A percentile compares a stretch with the other conserved stretches of the same genome.
phyloP scores from a whole-genome alignment of 768 basidiomycete species.

The Podaxis sp. region DNA sequence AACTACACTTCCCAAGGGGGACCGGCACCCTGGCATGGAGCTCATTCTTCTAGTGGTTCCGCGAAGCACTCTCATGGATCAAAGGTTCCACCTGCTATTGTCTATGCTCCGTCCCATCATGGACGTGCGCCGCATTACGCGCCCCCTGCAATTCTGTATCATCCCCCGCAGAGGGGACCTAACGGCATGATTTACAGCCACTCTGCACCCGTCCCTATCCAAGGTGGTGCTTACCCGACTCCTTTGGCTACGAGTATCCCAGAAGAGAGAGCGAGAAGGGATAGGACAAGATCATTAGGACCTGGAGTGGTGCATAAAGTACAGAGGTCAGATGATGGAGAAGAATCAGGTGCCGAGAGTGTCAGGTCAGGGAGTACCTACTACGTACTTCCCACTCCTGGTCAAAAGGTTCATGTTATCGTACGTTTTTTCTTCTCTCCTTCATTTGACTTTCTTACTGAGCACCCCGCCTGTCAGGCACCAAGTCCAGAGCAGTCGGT shows the following conservation, averaged over 20 bases:
- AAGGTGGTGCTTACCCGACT: slow-evolving; percentile 27
- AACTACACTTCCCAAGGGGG: slow-evolving; percentile 21
- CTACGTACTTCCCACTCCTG: slow-evolving; percentile 67
- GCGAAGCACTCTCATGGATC: slow-evolving; percentile 12
- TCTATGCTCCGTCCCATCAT: slow-evolving; percentile 56
- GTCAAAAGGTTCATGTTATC: slow-evolving; percentile 74
- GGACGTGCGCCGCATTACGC: slow-evolving; percentile 49
- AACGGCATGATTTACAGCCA: slow-evolving; percentile 70
- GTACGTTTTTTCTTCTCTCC: slow-evolving; percentile 42
- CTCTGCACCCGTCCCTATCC: slow-evolving; percentile 52
- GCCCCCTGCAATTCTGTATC: slow-evolving; percentile 58
- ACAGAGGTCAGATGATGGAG: slow-evolving; percentile 14
- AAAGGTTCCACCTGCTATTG: slow-evolving; percentile 32
- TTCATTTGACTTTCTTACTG: slow-evolving; percentile 18
- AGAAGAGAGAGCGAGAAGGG: slow-evolving; percentile 25
- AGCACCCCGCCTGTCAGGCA: slow-evolving; percentile 26
- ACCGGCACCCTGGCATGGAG: slow-evolving; percentile 4
- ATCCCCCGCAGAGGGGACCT: slow-evolving; percentile 49
- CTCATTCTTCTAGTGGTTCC: slow-evolving; percentile 4
- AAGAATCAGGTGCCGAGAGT: slow-evolving; percentile 31
- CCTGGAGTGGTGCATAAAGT: slow-evolving; percentile 16
- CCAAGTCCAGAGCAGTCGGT: slow-evolving; percentile 49
- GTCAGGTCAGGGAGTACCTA: slow-evolving; percentile 67
- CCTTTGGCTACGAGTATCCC: slow-evolving; percentile 42
- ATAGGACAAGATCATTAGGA: slow-evolving; percentile 19